Evolutionary conservation across 2,329 filamentous ascomycete genomes (phyloP).

Genomic region (Colletotrichum sp.): DNA sequence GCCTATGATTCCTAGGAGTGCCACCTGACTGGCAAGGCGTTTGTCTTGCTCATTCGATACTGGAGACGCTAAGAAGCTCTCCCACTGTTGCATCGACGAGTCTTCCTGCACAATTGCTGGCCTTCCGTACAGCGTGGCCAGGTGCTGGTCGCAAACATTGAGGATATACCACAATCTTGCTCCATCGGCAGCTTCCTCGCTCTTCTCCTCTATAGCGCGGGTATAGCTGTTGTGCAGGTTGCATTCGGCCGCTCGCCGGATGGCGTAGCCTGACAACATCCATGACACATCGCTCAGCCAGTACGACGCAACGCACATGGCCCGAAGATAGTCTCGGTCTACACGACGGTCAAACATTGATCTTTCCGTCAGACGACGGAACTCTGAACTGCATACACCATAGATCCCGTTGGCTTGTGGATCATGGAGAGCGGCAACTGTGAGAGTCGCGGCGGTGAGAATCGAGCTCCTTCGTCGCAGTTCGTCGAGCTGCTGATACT

Average conservation of each 20-base stretch:
- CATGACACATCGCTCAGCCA: constrained; percentile 68
- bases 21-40: constrained; percentile 62
- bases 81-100: constrained; percentile 60
- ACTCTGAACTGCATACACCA: constrained; percentile 57
- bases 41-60: constrained; percentile 59
- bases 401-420: constrained; percentile 56
- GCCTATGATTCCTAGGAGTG: constrained; percentile 61
- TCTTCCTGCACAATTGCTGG: constrained; percentile 65
- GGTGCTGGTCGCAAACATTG: constrained; percentile 66
- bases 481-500: constrained; percentile 53
- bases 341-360: constrained; percentile 40
- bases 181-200: constrained; percentile 53
- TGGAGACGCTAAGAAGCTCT: constrained; percentile 57
- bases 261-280: constrained; percentile 62
- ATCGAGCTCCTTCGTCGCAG: constrained; percentile 60
- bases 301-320: constrained; percentile 64
- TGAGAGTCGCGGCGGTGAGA: constrained; percentile 59
- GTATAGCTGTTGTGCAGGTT: constrained; percentile 49
- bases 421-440: constrained; percentile 63
- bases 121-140: constrained; percentile 65
- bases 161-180: constrained; percentile 66
- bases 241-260: constrained; percentile 52
- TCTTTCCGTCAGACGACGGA: constrained; percentile 57
- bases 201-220: constrained; percentile 39
- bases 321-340: constrained; percentile 57